phyloP scores from a whole-genome alignment of 2,329 filamentous ascomycete genomes.

The Claviceps sp. region DNA sequence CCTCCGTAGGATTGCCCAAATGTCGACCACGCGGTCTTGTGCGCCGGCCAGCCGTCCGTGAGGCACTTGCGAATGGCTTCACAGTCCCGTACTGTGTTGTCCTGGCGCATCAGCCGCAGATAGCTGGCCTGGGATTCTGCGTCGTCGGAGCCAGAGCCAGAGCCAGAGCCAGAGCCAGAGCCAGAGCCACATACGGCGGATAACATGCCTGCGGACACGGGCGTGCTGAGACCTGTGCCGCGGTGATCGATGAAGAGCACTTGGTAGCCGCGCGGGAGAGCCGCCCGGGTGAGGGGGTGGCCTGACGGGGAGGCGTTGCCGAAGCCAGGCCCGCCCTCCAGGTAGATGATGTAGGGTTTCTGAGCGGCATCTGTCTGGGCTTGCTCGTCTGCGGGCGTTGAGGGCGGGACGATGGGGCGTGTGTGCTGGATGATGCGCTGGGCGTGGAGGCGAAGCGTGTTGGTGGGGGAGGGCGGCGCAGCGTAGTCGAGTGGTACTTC shows the following conservation, averaged over 20 bases:
- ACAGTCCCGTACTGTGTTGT: constrained; percentile 79
- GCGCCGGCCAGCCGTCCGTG: constrained; percentile 52
- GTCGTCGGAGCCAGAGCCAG: not conserved
- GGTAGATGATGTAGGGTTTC: constrained; percentile 50
- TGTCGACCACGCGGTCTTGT: constrained; percentile 68
- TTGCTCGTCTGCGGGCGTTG: constrained; percentile 11
- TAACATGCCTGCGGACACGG: constrained; percentile 62
- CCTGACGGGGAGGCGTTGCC: constrained; percentile 64
- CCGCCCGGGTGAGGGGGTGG: constrained; percentile 52
- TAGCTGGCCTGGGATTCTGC: constrained; percentile 61
- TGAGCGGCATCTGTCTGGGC: not conserved
- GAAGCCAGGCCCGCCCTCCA: constrained; percentile 78
- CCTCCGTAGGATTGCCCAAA: constrained; percentile 90
- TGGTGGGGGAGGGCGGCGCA: constrained; percentile 39
- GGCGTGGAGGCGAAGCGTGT: constrained; percentile 62
- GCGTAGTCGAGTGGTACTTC: constrained; percentile 73
- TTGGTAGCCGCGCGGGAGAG: constrained; percentile 73
- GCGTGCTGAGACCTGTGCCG: constrained; percentile 73
- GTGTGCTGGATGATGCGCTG: constrained; percentile 58
- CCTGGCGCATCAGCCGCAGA: constrained; percentile 72
- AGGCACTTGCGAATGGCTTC: constrained; percentile 72
- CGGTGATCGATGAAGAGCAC: constrained; percentile 81
- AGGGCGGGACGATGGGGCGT: constrained; percentile 37
- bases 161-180: not conserved
- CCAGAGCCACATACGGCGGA: constrained; percentile 17